Percentiles rank a stretch among this genome's conserved stretches.
phyloP scores from a whole-genome alignment of 1,139 yeast genomes.

The Magnusiomyces suaveolens region DNA sequence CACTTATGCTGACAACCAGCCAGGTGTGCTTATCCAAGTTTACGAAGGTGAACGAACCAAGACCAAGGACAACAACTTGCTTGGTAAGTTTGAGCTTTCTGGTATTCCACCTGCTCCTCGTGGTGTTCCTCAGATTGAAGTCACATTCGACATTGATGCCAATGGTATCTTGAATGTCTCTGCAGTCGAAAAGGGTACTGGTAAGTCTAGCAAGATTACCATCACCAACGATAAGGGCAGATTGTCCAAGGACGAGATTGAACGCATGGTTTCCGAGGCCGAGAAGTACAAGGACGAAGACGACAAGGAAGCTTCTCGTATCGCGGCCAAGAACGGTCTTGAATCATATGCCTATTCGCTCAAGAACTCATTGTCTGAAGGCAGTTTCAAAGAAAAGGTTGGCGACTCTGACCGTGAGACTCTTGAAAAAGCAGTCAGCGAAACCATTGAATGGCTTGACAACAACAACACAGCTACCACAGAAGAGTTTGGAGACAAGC shows the following conservation, averaged over 20 bases:
- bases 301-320: constrained; percentile 71
- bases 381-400: constrained; percentile 73
- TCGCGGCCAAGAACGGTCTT: constrained; percentile 74
- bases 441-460: constrained; percentile 82
- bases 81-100: constrained; percentile 84
- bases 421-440: constrained; percentile 76
- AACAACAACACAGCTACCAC: constrained; percentile 76
- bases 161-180: constrained; percentile 91
- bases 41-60: constrained; percentile 91
- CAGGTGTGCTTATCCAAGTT: constrained; percentile 87
- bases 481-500: constrained; percentile 81
- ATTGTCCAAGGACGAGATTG: constrained; percentile 87
- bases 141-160: constrained; percentile 84
- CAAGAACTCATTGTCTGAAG: constrained; percentile 74
- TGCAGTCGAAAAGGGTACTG: constrained; percentile 87
- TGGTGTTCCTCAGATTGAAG: constrained; percentile 94
- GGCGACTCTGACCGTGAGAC: constrained; percentile 68
- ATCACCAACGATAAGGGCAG: constrained; percentile 94
- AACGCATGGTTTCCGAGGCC: constrained; percentile 90
- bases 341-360: constrained; percentile 87
- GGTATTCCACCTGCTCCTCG: constrained; percentile 95
- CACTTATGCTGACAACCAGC: constrained; percentile 88
- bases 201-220: constrained; percentile 71
- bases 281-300: constrained; percentile 79
- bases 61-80: constrained; percentile 87